Evolutionary conservation across 2,329 filamentous ascomycete species (phyloP), one percentile per base, ranked within the genome.

Genomic region (Pseudogymnoascus sp.): DNA sequence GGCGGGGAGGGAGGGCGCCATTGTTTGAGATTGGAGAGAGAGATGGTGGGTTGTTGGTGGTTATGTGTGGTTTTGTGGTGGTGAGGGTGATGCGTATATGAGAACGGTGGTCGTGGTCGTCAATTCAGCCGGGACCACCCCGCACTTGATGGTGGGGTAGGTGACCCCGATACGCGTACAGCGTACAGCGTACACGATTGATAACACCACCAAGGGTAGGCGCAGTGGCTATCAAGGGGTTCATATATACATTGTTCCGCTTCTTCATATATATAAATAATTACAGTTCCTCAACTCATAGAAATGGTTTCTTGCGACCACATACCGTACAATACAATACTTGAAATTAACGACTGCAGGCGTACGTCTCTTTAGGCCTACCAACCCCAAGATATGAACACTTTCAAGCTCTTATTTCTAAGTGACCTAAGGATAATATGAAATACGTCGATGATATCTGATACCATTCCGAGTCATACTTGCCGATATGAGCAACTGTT

Each of bases 1-100:
- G 12, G 65, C 58, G 2, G 28, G 52, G 28, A 57, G 26, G 6
- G 52, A 35, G 28, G 28, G 28, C 1, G 52, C 52, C 52, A 57
- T 57, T 28, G 52, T 57, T 57, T 28, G 8, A 2, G 13, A 9
- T 10, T 48, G 8, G 41, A 15, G 23, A n/a, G 15, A 8, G 8
- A 37, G 35, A 37, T 15, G 9, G n/a, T 5, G 41, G 15, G 8
- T 10, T 7, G 3, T 28, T 48, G 39, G 41, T 48, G 38, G 2
- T 23, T 41, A n/a, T n/a, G 4, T 48, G 41, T 28, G 41, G 23
- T 48, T 48, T 28, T 48, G 3, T 3, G 15, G n/a, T 48, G 23
- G 23, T 28, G 41, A 23, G 41, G 23, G 13, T 8, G 23, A 30
- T 28, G 23, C n/a, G 41, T 48, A 48, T 48, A 28, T 30, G 41